Evolutionary conservation across 495 filamentous ascomycete genomes (phyloP).

Genomic region (Penicillium tannophilum): DNA sequence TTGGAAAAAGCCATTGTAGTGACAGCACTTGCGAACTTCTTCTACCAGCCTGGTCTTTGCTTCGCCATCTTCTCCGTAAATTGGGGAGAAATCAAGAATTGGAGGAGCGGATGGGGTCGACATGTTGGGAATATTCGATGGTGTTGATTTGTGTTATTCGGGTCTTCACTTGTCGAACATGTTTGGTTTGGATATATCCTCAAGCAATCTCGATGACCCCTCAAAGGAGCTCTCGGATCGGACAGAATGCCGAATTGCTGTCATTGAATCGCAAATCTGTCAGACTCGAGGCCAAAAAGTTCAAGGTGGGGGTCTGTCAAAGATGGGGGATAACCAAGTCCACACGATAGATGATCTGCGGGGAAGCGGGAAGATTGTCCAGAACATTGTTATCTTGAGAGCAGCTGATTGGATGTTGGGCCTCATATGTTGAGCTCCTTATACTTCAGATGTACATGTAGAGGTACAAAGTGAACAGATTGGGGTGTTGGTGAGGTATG

Average conservation of each 20-base stretch:
- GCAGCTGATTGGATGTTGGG: conserved; percentile 1
- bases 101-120: conserved; percentile 28
- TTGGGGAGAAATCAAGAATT: conserved; percentile 39
- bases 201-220: not conserved
- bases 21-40: conserved; percentile 35
- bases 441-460: not conserved
- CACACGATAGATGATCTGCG: conserved; percentile 17
- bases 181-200: conserved; percentile 12
- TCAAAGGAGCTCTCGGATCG: conserved; percentile 11
- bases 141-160: not conserved
- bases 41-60: conserved; percentile 36
- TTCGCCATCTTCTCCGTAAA: conserved; percentile 31
- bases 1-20: conserved; percentile 54
- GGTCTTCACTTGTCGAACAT: not conserved
- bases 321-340: conserved; percentile 21
- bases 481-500: not conserved
- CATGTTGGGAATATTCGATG: conserved; percentile 18
- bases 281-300: not conserved
- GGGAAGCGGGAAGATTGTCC: conserved; percentile 9
- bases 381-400: conserved; percentile 9
- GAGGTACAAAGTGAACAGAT: not conserved
- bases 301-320: conserved; percentile 22
- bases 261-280: not conserved
- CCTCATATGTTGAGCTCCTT: not conserved
- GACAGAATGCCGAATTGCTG: conserved; percentile 25